These are phyloP conservation scores for Coemansia sp. DNA, from an alignment of 192 early-diverging fungal genomes.

Conservation along the genomic window DNA sequence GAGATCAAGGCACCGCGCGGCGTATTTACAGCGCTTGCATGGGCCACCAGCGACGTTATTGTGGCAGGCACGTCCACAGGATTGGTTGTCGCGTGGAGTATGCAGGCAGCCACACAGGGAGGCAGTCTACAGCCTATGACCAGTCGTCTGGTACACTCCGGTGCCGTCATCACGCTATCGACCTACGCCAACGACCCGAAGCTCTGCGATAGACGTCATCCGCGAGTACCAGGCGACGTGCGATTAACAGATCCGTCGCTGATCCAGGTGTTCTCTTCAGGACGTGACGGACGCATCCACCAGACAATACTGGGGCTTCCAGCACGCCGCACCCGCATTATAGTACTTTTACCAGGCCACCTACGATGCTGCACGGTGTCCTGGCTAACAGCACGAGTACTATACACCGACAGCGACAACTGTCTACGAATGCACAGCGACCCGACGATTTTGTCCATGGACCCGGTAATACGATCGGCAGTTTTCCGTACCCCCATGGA, in stretches of 20 bases:
- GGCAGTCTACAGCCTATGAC: conserved; percentile 3
- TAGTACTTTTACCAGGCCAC: conserved; percentile 11
- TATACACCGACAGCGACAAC: conserved; percentile 28
- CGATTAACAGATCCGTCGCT: conserved; percentile 3
- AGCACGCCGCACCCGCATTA: conserved; percentile 7
- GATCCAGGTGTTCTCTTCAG: conserved; percentile 20
- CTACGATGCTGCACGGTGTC: neutral
- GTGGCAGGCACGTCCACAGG: conserved; percentile 36
- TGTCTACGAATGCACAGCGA: conserved; percentile 4
- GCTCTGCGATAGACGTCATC: neutral
- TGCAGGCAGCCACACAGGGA: conserved; percentile 1
- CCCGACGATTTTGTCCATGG: neutral
- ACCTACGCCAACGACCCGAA: conserved; percentile 5
- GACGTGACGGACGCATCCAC: conserved; percentile 19
- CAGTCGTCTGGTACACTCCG: conserved; percentile 24
- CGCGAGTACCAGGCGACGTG: conserved; percentile 15
- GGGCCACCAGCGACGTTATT: conserved; percentile 30
- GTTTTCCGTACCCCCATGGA: neutral
- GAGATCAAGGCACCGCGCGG: conserved; percentile 28
- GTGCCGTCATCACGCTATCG: conserved; percentile 2
- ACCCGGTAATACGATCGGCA: neutral
- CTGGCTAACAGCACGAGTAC: conserved; percentile 15
- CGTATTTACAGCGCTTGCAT: conserved; percentile 32
- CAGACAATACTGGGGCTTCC: conserved; percentile 18
- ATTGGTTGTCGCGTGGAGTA: conserved; percentile 22